Evolutionary conservation across 2,329 filamentous ascomycete species (phyloP).

Genomic region (Penicillium glabrum): DNA sequence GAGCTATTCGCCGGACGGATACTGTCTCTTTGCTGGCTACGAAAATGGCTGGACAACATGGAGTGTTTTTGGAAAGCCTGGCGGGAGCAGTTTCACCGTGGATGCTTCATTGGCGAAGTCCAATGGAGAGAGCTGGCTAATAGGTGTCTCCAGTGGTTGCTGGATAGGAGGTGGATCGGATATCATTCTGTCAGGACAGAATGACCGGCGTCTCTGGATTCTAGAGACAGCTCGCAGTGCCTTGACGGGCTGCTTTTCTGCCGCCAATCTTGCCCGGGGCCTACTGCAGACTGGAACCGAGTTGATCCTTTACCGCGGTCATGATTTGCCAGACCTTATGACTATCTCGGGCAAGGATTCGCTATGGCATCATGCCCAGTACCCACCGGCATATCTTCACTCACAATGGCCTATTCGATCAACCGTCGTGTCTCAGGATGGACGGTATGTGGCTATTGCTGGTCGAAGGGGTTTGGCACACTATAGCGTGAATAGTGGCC

Average conservation of each 20-base stretch:
- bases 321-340: constrained; percentile 85
- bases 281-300: constrained; percentile 85
- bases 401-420: constrained; percentile 92
- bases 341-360: constrained; percentile 89
- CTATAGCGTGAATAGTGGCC: constrained; percentile 89
- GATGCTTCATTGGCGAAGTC: constrained; percentile 63
- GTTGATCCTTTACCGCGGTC: constrained; percentile 89
- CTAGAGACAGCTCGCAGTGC: constrained; percentile 93
- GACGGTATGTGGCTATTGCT: constrained; percentile 94
- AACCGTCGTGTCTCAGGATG: constrained; percentile 85
- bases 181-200: constrained; percentile 69
- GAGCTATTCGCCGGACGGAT: constrained; percentile 90
- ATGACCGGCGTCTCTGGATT: constrained; percentile 77
- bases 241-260: constrained; percentile 86
- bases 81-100: constrained; percentile 77
- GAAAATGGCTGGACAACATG: constrained; percentile 91
- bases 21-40: constrained; percentile 92
- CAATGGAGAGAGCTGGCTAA: constrained; percentile 83
- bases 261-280: constrained; percentile 85
- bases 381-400: constrained; percentile 79
- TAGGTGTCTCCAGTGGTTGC: constrained; percentile 70
- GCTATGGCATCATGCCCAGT: constrained; percentile 90
- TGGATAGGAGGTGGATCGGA: constrained; percentile 91
- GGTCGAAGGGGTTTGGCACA: constrained; percentile 88
- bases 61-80: constrained; percentile 94